Evolutionary conservation across 78 protist genomes (phyloP).

Genomic region (Dictyostelium firmibasis): DNA sequence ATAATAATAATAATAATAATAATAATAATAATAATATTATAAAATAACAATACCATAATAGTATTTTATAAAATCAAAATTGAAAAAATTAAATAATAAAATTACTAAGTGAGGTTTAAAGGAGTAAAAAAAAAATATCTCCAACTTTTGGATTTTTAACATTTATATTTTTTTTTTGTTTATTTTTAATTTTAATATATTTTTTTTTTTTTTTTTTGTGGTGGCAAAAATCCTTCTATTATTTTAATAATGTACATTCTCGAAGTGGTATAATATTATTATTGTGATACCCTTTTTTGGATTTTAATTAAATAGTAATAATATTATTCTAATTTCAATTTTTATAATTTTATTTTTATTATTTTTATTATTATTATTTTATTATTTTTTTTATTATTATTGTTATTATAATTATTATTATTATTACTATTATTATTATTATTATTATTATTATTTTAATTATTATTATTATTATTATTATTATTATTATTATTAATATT

Average conservation of each 20-base stretch:
- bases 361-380: no score
- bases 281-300: neutral
- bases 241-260: neutral
- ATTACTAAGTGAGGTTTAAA: neutral
- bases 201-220: neutral
- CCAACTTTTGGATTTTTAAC: neutral
- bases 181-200: no score
- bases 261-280: neutral
- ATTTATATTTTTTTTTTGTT: no score
- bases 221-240: neutral
- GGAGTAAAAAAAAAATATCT: neutral
- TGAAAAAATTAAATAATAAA: neutral
- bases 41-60: neutral
- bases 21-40: neutral
- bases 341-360: no score
- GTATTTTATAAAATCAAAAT: no score
- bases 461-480: no score
- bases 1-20: neutral
- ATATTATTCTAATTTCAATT: no score
- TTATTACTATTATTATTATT: no score
- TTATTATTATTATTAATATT: no score
- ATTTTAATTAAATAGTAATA: neutral
- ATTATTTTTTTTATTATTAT: no score
- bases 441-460: no score
- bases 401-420: no score